phyloP scores from a whole-genome alignment of 345 rosid genomes.

The Salix arbutifolia region DNA sequence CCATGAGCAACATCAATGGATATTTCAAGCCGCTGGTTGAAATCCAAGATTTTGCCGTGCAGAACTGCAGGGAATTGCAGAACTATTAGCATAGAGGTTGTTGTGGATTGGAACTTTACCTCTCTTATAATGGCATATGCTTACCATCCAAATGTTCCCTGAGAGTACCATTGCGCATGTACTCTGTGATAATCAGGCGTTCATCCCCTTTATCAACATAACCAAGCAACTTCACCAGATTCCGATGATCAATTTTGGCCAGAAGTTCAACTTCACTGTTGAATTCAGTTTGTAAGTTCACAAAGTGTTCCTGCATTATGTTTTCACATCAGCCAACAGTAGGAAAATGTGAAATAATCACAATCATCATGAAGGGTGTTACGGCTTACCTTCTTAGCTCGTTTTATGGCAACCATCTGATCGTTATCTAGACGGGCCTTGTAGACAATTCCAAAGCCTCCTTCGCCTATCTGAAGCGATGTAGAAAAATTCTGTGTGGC shows the following conservation, averaged over 20 bases:
- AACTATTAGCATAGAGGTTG: slow-evolving; percentile 1
- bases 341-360: not conserved
- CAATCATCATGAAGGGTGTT: slow-evolving; percentile 6
- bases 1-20: slow-evolving; percentile 95
- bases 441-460: slow-evolving; percentile 89
- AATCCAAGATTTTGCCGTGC: slow-evolving; percentile 66
- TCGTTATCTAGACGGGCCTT: slow-evolving; percentile 67
- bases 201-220: slow-evolving; percentile 77
- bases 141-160: slow-evolving; percentile 96
- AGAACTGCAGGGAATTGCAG: slow-evolving; percentile 39
- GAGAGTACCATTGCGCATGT: slow-evolving; percentile 84
- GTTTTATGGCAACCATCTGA: slow-evolving; percentile 82
- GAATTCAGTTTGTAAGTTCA: slow-evolving; percentile 64
- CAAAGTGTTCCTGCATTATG: slow-evolving; percentile 61
- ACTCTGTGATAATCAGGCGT: slow-evolving; percentile 89
- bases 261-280: slow-evolving; percentile 92
- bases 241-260: slow-evolving; percentile 85
- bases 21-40: slow-evolving; percentile 87
- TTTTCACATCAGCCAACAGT: slow-evolving; percentile 16
- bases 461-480: slow-evolving; percentile 69
- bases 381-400: slow-evolving; percentile 77
- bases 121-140: slow-evolving; percentile 9
- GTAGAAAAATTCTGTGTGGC: slow-evolving; percentile 74
- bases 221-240: slow-evolving; percentile 86
- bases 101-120: slow-evolving; percentile 2